Conservation (phyloP, 2,329 filamentous ascomycete species). For the Aaosphaeria pasadenensis region DNA sequence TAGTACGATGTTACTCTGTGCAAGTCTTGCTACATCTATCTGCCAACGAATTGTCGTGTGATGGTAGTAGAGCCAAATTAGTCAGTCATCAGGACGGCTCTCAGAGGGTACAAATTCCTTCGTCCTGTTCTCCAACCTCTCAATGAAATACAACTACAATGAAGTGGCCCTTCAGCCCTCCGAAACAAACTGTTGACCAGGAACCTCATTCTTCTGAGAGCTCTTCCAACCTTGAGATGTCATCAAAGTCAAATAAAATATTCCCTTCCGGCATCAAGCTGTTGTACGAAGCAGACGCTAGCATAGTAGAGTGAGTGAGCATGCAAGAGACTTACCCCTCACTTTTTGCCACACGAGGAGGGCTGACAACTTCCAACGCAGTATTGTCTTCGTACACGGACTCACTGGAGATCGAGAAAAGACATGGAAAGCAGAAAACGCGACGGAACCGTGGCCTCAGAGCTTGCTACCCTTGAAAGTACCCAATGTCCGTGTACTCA, state of each 20-base stretch:
- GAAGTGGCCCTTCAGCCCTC: too few relatives aligned
- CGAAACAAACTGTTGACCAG: not conserved
- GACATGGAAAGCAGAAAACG: conserved; percentile 8
- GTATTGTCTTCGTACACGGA: conserved; percentile 9
- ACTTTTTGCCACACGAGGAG: not conserved
- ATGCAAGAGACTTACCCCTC: not conserved
- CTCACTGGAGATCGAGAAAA: conserved; percentile 10
- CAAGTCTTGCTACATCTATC: too few relatives aligned
- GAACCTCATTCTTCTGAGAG: not conserved
- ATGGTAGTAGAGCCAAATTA: too few relatives aligned
- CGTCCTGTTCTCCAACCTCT: too few relatives aligned
- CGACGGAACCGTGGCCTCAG: conserved; percentile 4
- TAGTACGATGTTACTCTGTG: too few relatives aligned
- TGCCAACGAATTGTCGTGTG: too few relatives aligned
- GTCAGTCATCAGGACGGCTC: too few relatives aligned
- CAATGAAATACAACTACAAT: too few relatives aligned
- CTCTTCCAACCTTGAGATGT: not conserved
- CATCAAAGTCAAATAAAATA: not conserved
- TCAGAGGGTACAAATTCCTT: too few relatives aligned
- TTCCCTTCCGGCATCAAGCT: not conserved
- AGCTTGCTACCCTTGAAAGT: conserved; percentile 4
- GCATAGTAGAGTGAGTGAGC: not conserved
- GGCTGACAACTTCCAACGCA: not conserved
- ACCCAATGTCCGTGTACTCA: conserved; percentile 6
- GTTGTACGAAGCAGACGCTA: not conserved